Base-by-base conservation (phyloP, 73 alveolate genomes). In the Durusdinium trenchii region DNA sequence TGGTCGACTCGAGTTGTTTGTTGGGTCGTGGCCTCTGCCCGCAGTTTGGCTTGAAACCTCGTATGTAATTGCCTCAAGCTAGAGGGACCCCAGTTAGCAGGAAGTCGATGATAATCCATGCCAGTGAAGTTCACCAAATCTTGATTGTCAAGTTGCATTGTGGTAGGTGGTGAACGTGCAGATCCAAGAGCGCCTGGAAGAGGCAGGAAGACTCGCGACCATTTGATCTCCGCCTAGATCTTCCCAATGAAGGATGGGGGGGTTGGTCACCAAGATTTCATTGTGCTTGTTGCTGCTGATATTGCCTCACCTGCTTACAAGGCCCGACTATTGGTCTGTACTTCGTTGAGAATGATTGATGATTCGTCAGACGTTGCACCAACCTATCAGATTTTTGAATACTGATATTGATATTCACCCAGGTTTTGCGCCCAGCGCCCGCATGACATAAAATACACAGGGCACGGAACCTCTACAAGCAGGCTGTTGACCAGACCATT, bases 131-230 rank as follows among this genome's bases (percentile, higher is more conserved):
- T 73, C 38, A 6, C 1, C 12, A 20, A 32, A 6, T 38, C 35
- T 9, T 23, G 30, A 23, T 3, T 30, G 84, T 3, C 0, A 32
- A n/a, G 6, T 51, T 28, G 6, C 38, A 51, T 16, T 51, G n/a
- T n/a, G 46, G 48, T 36, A 86, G 95, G 95, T 86, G 40, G 95
- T 86, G 83, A 86, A 86, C 18, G 84, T 86, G 43, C 95, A 86
- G 83, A 61, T 86, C 83, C 95, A 86, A 67, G 95, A 86, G 62
- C 84, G 82, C 7, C 54, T 86, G 48, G 95, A 86, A 40, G 95
- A 86, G 95, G 95, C 43, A 16, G 79, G 50, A 18, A 36, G 12
- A 38, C 35, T 18, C 32, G 62, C 35, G 51, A 6, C 51, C 52
- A 73, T 23, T 36, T 36, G 54, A 57, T 57, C 12, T 23, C 23